Base-by-base conservation (phyloP, 2,329 filamentous ascomycete species). In the Huntiella bhutanensis region DNA sequence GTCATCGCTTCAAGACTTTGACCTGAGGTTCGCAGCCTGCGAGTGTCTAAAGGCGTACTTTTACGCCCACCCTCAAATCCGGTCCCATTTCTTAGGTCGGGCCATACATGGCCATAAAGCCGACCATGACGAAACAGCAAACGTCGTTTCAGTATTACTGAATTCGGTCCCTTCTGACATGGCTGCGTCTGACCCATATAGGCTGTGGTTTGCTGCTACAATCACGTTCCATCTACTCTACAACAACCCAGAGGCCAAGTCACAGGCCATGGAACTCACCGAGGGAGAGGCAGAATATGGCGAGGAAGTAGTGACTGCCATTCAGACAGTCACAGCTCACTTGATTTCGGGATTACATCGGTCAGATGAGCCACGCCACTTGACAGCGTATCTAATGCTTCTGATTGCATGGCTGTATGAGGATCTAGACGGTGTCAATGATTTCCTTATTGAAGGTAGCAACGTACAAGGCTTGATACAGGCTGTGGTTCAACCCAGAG, bases 11-110 rank as follows among this genome's bases (percentile, higher is more conserved):
- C 70, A 77, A 45, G 69, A 82, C 33, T 82, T 94, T 53, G 80
- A 93, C 59, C 68, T 88, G 34, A 78, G 91, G 17, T 73, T 86
- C 56, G 82, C 88, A 15, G 86, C 84, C 16, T 91, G 82, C 58
- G 80, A 88, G 55, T 93, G 88, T 56, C 75, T 98, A 51, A 87
- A 94, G 60, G 85, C 91, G 2, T 98, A 98, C 60, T 85, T 95
- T 55, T 77, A 74, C 55, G 77, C 80, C 40, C 87, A 96, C 59
- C 64, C 77, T 34, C 77, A 82, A 47, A 88, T 95, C 50, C 78
- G 81, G 40, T 68, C 79, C 45, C 87, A 96, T 62, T 95, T 96
- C 55, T 67, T 96, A 15, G 72, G 78, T 45, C 73, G 88, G 55
- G 91, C 91, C 2, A 93, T 98, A 52, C 82, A 88, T 50, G 87